Evolutionary conservation across 495 filamentous ascomycete genomes (phyloP).

Genomic region (Penicillium dipodomyicola): DNA sequence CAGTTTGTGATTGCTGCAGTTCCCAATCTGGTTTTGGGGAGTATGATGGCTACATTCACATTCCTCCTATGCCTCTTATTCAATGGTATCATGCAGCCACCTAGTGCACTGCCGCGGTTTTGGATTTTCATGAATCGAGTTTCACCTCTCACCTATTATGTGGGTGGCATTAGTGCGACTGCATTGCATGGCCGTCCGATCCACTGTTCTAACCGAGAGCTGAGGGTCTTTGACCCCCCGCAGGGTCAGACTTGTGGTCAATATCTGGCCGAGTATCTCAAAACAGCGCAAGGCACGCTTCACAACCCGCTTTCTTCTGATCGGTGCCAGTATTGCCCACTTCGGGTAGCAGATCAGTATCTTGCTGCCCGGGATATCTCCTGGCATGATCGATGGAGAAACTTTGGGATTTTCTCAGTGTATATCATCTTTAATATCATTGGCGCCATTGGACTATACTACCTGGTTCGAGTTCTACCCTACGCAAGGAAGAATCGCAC

Average conservation of each 20-base stretch:
- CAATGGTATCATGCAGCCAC: constrained; percentile 56
- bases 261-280: constrained; percentile 48
- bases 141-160: constrained; percentile 62
- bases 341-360: constrained; percentile 56
- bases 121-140: constrained; percentile 72
- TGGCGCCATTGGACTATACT: constrained; percentile 64
- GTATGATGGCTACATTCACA: constrained; percentile 46
- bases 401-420: constrained; percentile 57
- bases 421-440: constrained; percentile 66
- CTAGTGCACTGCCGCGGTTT: constrained; percentile 56
- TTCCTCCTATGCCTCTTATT: constrained; percentile 53
- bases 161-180: constrained; percentile 53
- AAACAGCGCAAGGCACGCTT: constrained; percentile 49
- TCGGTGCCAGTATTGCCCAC: constrained; percentile 57
- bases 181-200: constrained; percentile 52
- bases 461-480: constrained; percentile 1
- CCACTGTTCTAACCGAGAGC: constrained; percentile 52
- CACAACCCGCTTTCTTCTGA: constrained; percentile 44
- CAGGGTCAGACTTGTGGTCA: constrained; percentile 45
- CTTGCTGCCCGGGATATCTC: constrained; percentile 40
- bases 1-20: constrained; percentile 54
- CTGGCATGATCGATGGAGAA: constrained; percentile 58
- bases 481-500: neutral
- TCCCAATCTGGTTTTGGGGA: constrained; percentile 47
- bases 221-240: constrained; percentile 47